Evolutionary conservation across 2,329 filamentous ascomycete genomes (phyloP).

Genomic region (Chrysoporthe austroafricana): DNA sequence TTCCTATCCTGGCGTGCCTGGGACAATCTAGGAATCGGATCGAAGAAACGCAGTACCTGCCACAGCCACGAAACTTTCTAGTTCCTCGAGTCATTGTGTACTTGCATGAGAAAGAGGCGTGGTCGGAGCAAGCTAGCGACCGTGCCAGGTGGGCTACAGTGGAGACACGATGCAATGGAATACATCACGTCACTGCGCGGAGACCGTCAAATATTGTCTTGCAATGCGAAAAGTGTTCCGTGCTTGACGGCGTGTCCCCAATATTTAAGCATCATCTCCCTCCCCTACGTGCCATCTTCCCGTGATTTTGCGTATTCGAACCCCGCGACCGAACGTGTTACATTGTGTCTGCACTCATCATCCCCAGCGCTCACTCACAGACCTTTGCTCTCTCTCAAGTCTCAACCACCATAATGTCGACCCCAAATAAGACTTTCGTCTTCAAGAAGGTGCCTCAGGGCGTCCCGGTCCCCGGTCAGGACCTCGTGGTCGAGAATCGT

Average conservation of each 20-base stretch:
- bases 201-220: constrained; percentile 3
- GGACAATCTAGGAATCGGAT: not conserved
- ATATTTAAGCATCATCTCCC: too few species aligned
- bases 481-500: constrained; percentile 69
- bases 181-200: constrained; percentile 15
- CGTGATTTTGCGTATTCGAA: not conserved
- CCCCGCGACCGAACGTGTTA: not conserved
- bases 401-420: constrained; percentile 42
- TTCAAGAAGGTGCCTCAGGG: constrained; percentile 72
- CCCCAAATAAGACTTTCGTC: constrained; percentile 72
- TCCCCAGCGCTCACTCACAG: not conserved
- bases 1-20: not conserved
- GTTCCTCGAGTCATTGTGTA: not conserved
- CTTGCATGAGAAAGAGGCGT: not conserved
- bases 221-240: constrained; percentile 2
- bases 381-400: not conserved
- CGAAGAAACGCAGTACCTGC: not conserved
- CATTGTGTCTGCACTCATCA: not conserved
- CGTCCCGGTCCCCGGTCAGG: constrained; percentile 69
- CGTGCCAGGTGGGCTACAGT: not conserved
- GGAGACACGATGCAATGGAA: constrained; percentile 2
- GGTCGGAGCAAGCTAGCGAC: not conserved
- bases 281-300: too few species aligned
- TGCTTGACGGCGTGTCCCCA: not conserved
- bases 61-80: not conserved